Base-by-base conservation (phyloP, 371 early-diverging fungal species). In the Vairimorpha apis region DNA sequence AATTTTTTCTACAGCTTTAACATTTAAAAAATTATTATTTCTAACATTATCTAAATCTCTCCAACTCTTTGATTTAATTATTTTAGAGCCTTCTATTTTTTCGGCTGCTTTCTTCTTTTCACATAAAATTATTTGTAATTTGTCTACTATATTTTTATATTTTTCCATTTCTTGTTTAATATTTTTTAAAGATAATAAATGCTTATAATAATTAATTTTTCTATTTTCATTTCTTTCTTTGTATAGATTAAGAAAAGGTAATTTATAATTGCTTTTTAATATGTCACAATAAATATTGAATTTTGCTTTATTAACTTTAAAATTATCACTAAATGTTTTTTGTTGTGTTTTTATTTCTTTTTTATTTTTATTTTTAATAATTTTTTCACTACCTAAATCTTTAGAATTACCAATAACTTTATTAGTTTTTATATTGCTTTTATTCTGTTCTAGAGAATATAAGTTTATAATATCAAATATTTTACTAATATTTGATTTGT, bases 381-480 rank as follows among this genome's bases (percentile, higher is more conserved):
- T 35, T 14, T n/a, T 59, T 35, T 59, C 38, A 18, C 35, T 59
- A 27, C 30, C 2, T 25, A 1, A 27, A 33, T 35, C 25, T n/a
- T 35, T 4, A 10, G 14, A 18, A 18, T 18, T 59, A 23, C 21
- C 12, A 30, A 2, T 32, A 43, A 25, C 44, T 30, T 63, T 18
- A 43, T 1, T n/a, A 41, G 5, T 14, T 14, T 14, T 41, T 8
- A 8, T 8, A 5, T 41, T 41, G 14, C 14, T 14, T 59, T 37
- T n/a, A 25, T 27, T 47, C 21, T 18, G 29, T 41, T 62, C 49
- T 37, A 44, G 44, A 21, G 18, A 35, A 53, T 78, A 78, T 33
- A 33, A 30, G 0, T 74, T 60, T 7, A 63, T 43, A 25, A 75
- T 68, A 29, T 75, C 64, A 49, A 59, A 66, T n/a, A 78, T 35